Evolutionary conservation across 257 asterid species (phyloP), one percentile per base, ranked within the genome.

Genomic region (Solanum chiquidenum): DNA sequence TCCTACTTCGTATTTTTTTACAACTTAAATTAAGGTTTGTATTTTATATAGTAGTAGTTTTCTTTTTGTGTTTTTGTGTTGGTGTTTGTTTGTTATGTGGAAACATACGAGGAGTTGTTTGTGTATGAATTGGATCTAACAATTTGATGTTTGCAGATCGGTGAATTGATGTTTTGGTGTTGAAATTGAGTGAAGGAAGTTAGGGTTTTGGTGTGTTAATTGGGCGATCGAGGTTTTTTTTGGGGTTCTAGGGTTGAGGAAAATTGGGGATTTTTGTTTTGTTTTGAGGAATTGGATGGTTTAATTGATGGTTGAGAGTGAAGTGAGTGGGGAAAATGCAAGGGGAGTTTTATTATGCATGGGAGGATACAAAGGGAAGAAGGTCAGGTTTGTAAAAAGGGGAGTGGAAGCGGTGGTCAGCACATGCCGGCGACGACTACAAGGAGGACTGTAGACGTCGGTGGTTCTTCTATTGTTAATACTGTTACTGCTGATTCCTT

Each of bases 341-440:
- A 75, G 88, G 74, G 90, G 87, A 44, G 38, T 83, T 84, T 27
- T 91, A 89, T 89, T 89, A 91, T 91, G 92, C 90, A 83, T 91
- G 91, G 92, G 90, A 87, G 88, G 91, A 86, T 75, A 76, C 89
- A 40, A 27, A 84, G 86, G 89, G 73, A 80, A 60, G 76, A 89
- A 88, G 90, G 86, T 74, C 89, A 87, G 86, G 83, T 44, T 64
- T 82, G 87, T 86, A 76, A 87, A 86, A 77, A 83, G 49, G 5
- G 33, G 29, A 86, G 86, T 87, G 72, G 66, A 58, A 58, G 34
- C 84, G 21, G 55, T 58, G 87, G 84, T 87, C 92, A 87, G 90
- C 92, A 89, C 89, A 90, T 90, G 92, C 90, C 89, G 89, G 90
- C 86, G 69, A 83, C 86, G 90, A 85, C 90, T 60, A 89, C 90